phyloP scores from a whole-genome alignment of 2,329 filamentous ascomycete species.

The Hypoxylon sp. region DNA sequence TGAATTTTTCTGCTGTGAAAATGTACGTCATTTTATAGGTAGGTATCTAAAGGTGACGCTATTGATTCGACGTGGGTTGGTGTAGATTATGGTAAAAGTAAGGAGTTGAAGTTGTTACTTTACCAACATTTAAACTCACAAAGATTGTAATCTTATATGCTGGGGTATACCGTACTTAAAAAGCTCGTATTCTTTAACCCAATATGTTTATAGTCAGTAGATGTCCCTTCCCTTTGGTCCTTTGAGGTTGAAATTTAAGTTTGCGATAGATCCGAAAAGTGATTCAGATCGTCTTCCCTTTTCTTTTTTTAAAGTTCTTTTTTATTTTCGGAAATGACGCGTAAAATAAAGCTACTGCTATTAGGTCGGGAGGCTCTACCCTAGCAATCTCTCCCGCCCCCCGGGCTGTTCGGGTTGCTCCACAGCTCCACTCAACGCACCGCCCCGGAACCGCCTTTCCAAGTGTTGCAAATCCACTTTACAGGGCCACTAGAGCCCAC shows the following conservation, averaged over 20 bases:
- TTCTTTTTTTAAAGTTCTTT: conserved; percentile 6
- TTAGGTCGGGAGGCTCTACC: conserved; percentile 41
- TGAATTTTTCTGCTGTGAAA: conserved; percentile 1
- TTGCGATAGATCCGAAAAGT: conserved; percentile 16
- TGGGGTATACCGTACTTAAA: too few relatives aligned
- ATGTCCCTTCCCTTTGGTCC: neutral
- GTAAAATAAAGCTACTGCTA: conserved; percentile 29
- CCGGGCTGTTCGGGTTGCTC: conserved; percentile 42
- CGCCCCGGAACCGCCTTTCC: conserved; percentile 44
- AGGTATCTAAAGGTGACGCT: neutral
- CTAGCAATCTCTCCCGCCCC: conserved; percentile 36
- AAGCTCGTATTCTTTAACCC: neutral
- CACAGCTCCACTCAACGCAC: conserved; percentile 41
- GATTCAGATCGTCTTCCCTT: conserved; percentile 26
- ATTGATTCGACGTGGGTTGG: conserved; percentile 10
- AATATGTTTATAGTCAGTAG: conserved; percentile 2
- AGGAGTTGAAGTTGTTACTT: conserved; percentile 2
- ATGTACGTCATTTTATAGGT: conserved; percentile 6
- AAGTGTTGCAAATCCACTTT: conserved; percentile 32
- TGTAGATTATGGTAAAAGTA: conserved; percentile 8
- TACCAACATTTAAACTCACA: neutral
- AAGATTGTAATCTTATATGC: neutral
- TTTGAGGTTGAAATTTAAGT: conserved; percentile 23
- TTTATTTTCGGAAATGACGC: conserved; percentile 42
- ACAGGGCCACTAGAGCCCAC: conserved; percentile 31